Base-by-base conservation (phyloP, 176 grass and related monocot species). In the Aegilops sharonensis region DNA sequence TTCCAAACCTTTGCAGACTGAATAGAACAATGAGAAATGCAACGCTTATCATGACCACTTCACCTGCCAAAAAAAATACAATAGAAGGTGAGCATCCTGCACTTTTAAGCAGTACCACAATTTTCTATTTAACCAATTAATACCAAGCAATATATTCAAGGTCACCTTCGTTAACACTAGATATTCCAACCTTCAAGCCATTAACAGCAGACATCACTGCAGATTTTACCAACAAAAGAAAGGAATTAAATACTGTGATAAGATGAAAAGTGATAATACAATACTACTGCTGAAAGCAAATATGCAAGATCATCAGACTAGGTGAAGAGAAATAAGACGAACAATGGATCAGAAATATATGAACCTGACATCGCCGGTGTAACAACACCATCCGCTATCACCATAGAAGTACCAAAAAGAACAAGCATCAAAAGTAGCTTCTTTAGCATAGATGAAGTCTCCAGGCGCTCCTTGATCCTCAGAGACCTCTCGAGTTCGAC, bases 171-270 rank as follows among this genome's bases (percentile, higher is more conserved):
- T 96, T 87, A 59, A 99, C 84, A 83, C 94, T 96, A 52, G 97
- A 83, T 89, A 96, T 89, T 82, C 97, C 97, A 86, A 99, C 90
- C 87, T 96, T 96, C 36, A 96, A 80, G 71, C 97, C 97, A 92
- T 94, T 99, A 47, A 99, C 90, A 88, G 97, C 94, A 87, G 97
- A 99, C 94, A 99, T 96, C 37, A 99, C 97, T 99, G 90, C 76
- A 89, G 64, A 87, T 78, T 81, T 87, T 50, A 90, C 72, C 36
- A 87, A 32, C 14, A 52, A 42, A 82, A 20, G 90, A 88, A 88
- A 84, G 71, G 14, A n/a, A 75, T 42, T 85, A 89, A 87, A 70
- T 82, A 69, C 47, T 76, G 64, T 7, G 47, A 80, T 10, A 80
- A 47, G 24, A 75, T 2, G 21, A 61, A 87, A 80, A 45, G n/a